Base-by-base conservation (phyloP, 2,329 filamentous ascomycete species). In the Colletotrichum viniferum region DNA sequence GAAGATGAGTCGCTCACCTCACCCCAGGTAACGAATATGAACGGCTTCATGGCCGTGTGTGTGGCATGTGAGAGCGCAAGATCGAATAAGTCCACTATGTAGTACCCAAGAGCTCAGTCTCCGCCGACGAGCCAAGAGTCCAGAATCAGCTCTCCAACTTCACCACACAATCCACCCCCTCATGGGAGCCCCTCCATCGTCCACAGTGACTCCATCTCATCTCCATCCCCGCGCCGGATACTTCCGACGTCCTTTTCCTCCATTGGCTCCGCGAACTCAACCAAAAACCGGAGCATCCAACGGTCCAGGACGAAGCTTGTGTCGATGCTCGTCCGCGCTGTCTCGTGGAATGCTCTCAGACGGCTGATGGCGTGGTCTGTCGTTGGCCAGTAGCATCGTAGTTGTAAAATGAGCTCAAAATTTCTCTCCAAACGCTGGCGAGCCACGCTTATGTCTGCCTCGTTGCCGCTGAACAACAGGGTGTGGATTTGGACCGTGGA, bases 401-500 rank as follows among this genome's bases (percentile, higher is more conserved):
- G 77, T 12, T 82, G 78, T 3, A 84, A 82, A 21, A 89, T 78
- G 24, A 86, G 83, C 74, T 84, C 80, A 70, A 88, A 89, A 67
- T 89, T 89, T 18, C 80, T 79, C 74, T 86, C 86, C 3, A 89
- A 79, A 5, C 84, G 80, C 16, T 71, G 73, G 24, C 82, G 82
- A 1, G 86, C 84, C 4, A 79, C 75, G 1, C 76, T 67, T 18
- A 87, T 84, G 62, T 86, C 81, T 5, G 71, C 74, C 21, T 86
- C 82, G 28, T 84, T 81, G 1, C 78, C 78, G 62, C 80, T 81
- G 74, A 88, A 87, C 1, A 88, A 81, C 3, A 89, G 81, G 1
- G 81, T 87, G 71, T 88, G 86, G 14, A 88, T 82, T 69, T 88
- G 84, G 1, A 88, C 82, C 0, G 87, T 87, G 2, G 86, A 88